phyloP scores from a whole-genome alignment of 2,329 filamentous ascomycete genomes.

The Geosmithia flava region DNA sequence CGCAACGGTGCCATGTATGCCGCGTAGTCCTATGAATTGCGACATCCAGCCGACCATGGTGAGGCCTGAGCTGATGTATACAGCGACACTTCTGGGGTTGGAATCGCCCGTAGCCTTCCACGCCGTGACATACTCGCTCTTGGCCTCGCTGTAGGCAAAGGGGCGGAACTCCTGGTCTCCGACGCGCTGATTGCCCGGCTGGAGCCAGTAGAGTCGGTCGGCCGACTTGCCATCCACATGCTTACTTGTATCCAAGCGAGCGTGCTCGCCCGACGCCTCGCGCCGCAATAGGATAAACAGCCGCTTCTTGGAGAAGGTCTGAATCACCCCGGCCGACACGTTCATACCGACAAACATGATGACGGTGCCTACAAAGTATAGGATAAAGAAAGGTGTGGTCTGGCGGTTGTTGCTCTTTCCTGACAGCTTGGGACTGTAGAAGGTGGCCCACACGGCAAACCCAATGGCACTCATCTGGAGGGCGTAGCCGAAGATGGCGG shows the following conservation, averaged over 20 bases:
- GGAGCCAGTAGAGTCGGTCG: conserved; percentile 7
- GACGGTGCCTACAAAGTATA: conserved; percentile 9
- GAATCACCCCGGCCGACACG: conserved; percentile 8
- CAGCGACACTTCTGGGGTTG: not conserved
- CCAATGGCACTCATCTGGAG: not conserved
- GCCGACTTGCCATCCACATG: not conserved
- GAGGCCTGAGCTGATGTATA: conserved; percentile 1
- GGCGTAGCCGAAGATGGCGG: not conserved
- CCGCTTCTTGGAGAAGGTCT: not conserved
- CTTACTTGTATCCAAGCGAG: conserved; percentile 4
- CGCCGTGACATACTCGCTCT: not conserved
- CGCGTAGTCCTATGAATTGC: conserved; percentile 10
- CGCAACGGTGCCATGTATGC: conserved; percentile 8
- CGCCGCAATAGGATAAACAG: not conserved
- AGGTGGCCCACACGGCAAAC: conserved; percentile 4
- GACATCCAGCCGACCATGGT: conserved; percentile 6
- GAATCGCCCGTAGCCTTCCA: conserved; percentile 6
- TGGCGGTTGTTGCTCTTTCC: not conserved
- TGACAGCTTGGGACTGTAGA: not conserved
- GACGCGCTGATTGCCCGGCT: conserved; percentile 9
- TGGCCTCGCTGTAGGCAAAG: conserved; percentile 7
- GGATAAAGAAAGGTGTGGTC: conserved; percentile 5
- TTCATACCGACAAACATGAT: conserved; percentile 9
- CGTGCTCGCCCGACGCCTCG: conserved; percentile 1
- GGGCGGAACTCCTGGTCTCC: conserved; percentile 12